Evolutionary conservation across 768 basidiomycete genomes (phyloP), one percentile per base, ranked within the genome.

Genomic region (Tulasnella sp.): DNA sequence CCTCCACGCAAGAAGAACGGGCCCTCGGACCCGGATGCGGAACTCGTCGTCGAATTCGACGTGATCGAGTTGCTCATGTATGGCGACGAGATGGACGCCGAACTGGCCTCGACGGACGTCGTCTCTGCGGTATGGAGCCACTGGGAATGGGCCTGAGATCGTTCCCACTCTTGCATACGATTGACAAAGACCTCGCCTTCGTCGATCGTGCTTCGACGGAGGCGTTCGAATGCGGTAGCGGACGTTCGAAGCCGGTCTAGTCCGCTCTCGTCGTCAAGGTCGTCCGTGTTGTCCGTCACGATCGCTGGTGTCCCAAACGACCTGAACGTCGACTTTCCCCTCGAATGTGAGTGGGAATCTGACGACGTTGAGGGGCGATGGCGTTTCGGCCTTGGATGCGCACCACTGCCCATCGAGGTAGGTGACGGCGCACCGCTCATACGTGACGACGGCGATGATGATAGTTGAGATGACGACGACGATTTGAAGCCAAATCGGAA

Each of bases 141-240:
- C 39, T 27, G 35, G 25, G 27, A 15, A 32, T 45, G 43, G 15
- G 27, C 25, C 17, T 53, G 27, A 15, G 17, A 36, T 27, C 37
- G 34, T 45, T 57, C 55, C 55, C 55, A 57, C 42, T 57, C 55
- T 3, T 43, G 55, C 55, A 57, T 57, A 17, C 42, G 41, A 14
- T 49, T 39, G 25, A 57, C 55, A 37, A 57, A 57, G 29, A 43
- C 29, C 32, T 57, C 55, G 15, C 55, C 55, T 32, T 57, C 55
- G 46, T 57, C 46, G 32, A 23, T 36, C 31, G 55, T 49, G 46
- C 55, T 57, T 36, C 43, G 11, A 6, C 55, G 55, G 19, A 57
- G 27, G 4, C 55, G 55, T 4, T 45, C 42, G 17, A 57, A 57
- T 15, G 55, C 55, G 52, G 32, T 40, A 15, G 52, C 35, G 14